Evolutionary conservation across 1,139 yeast genomes (phyloP).

Genomic region (Geotrichum klebahnii): DNA sequence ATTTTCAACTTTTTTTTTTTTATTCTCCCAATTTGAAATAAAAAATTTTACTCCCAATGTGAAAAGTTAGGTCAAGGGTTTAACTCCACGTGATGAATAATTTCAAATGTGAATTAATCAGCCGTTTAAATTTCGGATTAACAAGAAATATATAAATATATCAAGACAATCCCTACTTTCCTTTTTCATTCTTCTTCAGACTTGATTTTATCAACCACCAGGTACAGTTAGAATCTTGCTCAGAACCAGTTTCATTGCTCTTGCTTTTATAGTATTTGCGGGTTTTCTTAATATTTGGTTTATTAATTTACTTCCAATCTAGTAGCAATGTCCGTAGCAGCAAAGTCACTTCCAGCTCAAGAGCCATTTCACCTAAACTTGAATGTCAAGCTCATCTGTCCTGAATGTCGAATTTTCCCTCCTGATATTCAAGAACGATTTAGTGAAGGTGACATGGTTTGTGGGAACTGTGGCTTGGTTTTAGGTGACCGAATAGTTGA

Average conservation of each 20-base stretch:
- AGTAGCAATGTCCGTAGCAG: conserved; percentile 21
- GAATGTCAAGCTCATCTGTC: conserved; percentile 86
- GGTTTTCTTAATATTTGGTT: background rate
- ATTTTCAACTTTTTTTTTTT: no score
- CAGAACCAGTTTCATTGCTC: background rate
- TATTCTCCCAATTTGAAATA: no score
- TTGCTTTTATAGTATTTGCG: background rate
- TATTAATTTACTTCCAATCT: conserved; percentile 17
- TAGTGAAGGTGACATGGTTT: conserved; percentile 95
- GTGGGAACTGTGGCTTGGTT: conserved; percentile 94
- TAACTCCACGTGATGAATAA: no score
- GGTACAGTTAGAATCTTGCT: background rate
- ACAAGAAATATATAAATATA: no score
- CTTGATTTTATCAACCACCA: background rate
- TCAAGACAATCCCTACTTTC: no score
- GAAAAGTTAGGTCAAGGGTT: background rate
- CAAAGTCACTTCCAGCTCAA: conserved; percentile 6
- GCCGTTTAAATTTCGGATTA: no score
- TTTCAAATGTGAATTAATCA: no score
- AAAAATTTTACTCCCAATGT: conserved; percentile 9
- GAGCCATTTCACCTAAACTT: conserved; percentile 47
- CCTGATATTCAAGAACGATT: conserved; percentile 94
- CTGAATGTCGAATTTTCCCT: conserved; percentile 92
- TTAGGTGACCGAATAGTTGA: conserved; percentile 89
- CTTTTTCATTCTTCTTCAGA: background rate